Evolutionary conservation across 2,329 filamentous ascomycete species (phyloP), one percentile per base, ranked within the genome.

Genomic region (Fusarium denticulatum): DNA sequence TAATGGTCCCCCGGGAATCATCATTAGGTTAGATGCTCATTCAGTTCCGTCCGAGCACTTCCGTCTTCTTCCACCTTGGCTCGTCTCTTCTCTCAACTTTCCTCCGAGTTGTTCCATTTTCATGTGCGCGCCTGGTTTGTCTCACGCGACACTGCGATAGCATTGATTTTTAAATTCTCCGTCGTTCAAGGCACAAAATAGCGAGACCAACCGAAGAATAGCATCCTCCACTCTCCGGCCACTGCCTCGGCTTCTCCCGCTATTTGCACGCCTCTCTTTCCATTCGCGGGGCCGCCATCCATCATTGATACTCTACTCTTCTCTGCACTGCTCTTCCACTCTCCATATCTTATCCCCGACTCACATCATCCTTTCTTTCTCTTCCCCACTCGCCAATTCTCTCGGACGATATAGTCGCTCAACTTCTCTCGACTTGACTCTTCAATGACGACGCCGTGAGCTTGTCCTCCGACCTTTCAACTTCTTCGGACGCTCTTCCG

Each of bases 371-470:
- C 50, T 63, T 61, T 42, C 32, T 53, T 42, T 55, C 28, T 61
- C 43, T 43, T 46, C 30, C 55, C 40, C 57, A 42, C 45, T 50
- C 71, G 60, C 61, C 64, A 76, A 74, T 66, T 64, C 60, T 50
- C 59, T 47, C 56, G 30, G 64, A 64, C 64, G 62, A 60, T 53
- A 64, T 26, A 57, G 62, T 69, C 73, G 60, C 66, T 52, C 56
- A 37, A 59, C 52, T 75, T 34, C 26, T 61, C 55, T 50, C 39
- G 52, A 59, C 58, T 64, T 60, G 52, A 61, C 46, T 45, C 68
- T 73, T 78, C 77, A 77, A 78, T 78, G 77, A 78, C 77, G 75
- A 71, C 75, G 74, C 58, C 77, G 76, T 78, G 77, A 78, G 77
- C 64, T 66, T 53, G 59, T 68, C 66, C 57, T 55, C 53, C 67